Conservation (phyloP, 306 rosid species). For the Vigna unguiculata region DNA sequence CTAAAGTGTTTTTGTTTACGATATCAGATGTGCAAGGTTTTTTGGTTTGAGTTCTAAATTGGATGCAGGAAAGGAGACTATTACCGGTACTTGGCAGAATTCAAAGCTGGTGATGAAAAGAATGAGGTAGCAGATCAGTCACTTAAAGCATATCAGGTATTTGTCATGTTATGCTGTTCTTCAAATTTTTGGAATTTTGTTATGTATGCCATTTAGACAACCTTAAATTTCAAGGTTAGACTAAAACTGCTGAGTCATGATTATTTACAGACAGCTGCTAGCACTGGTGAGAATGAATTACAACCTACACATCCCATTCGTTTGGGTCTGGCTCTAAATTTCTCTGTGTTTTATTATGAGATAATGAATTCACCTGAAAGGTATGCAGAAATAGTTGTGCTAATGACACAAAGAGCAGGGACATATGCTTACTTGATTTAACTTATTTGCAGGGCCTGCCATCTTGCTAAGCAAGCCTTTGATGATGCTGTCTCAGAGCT, state of each 20-base stretch:
- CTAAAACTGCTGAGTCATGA: neutral
- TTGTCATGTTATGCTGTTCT: constrained; percentile 5
- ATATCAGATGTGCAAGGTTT: neutral
- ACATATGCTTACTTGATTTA: constrained; percentile 34
- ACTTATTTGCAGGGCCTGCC: constrained; percentile 68
- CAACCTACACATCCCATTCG: constrained; percentile 79
- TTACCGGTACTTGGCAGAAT: constrained; percentile 52
- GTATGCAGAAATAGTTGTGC: constrained; percentile 48
- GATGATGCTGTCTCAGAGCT: constrained; percentile 81
- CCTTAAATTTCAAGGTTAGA: constrained; percentile 4
- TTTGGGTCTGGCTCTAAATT: constrained; percentile 78
- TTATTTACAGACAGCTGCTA: constrained; percentile 64
- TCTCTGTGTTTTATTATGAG: constrained; percentile 85
- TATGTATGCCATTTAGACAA: neutral
- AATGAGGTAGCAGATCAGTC: constrained; percentile 54
- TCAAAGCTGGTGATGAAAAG: constrained; percentile 48
- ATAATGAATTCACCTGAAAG: constrained; percentile 83
- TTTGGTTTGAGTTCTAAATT: constrained; percentile 21
- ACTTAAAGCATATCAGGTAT: constrained; percentile 56
- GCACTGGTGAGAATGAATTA: constrained; percentile 69
- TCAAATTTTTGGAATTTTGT: neutral
- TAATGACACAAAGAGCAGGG: neutral
- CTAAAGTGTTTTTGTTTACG: neutral
- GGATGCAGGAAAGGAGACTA: constrained; percentile 58
- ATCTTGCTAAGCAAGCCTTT: constrained; percentile 81